Evolutionary conservation across 331 rosid species (phyloP).

Genomic region (Saraca asoca): DNA sequence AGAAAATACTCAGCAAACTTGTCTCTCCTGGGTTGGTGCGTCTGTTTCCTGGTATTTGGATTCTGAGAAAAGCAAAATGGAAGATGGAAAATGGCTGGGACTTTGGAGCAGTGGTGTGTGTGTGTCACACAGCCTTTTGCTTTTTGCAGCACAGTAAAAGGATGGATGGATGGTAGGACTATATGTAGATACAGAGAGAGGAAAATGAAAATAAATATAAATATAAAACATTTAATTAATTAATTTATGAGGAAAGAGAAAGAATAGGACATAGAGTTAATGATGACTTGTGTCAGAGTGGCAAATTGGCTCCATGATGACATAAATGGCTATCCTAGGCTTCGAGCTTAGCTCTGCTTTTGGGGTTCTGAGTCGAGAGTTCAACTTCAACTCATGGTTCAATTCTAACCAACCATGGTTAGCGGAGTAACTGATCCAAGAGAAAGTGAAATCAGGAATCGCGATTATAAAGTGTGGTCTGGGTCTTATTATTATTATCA

Average conservation of each 20-base stretch:
- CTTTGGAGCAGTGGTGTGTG: conserved; percentile 19
- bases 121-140: conserved; percentile 39
- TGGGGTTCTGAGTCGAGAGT: not conserved
- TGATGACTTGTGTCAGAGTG: conserved; percentile 70
- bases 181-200: conserved; percentile 45
- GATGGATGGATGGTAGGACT: conserved; percentile 46
- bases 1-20: not conserved
- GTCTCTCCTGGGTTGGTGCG: not conserved
- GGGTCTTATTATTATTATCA: too few relatives aligned
- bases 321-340: conserved; percentile 37
- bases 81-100: conserved; percentile 32
- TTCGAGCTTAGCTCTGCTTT: conserved; percentile 31
- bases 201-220: not conserved
- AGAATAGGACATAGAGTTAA: conserved; percentile 52
- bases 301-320: conserved; percentile 67
- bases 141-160: conserved; percentile 55
- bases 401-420: conserved; percentile 43
- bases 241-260: conserved; percentile 1
- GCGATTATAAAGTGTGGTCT: too few relatives aligned
- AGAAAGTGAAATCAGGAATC: too few relatives aligned
- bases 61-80: conserved; percentile 37
- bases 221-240: too few relatives aligned
- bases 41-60: conserved; percentile 32
- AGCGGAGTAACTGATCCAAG: conserved; percentile 22
- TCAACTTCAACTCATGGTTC: conserved; percentile 32